Conservation (phyloP, 1,284 basidiomycete species). For the Trametes hirsuta region DNA sequence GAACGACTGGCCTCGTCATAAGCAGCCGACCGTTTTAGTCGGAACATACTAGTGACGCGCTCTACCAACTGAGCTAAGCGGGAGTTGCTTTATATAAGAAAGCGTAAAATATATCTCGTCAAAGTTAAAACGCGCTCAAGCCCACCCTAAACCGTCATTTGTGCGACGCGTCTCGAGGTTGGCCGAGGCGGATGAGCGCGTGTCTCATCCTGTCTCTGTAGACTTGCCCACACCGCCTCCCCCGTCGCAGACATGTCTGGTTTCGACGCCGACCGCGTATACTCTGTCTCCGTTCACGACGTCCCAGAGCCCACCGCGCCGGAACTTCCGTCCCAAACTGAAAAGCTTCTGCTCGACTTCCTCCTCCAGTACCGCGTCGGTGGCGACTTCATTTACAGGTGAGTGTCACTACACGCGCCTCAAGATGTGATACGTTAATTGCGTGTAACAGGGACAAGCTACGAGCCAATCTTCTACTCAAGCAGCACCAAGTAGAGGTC, state of each 20-base stretch:
- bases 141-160: slow-evolving; percentile 36
- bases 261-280: slow-evolving; percentile 81
- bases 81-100: slow-evolving; percentile 16
- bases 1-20: slow-evolving; percentile 57
- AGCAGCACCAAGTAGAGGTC: slow-evolving; percentile 91
- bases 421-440: not conserved
- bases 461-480: slow-evolving; percentile 87
- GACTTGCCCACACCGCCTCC: not conserved
- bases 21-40: not conserved
- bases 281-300: slow-evolving; percentile 75
- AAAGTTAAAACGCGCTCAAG: slow-evolving; percentile 29
- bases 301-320: slow-evolving; percentile 50
- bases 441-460: slow-evolving; percentile 75
- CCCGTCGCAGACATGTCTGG: slow-evolving; percentile 49
- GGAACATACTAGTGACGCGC: slow-evolving; percentile 50
- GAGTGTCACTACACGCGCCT: slow-evolving; percentile 15
- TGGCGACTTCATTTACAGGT: slow-evolving; percentile 90
- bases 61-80: slow-evolving; percentile 62
- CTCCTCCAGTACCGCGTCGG: slow-evolving; percentile 86
- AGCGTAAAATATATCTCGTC: not conserved
- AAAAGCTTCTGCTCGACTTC: slow-evolving; percentile 84
- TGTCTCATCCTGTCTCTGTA: slow-evolving; percentile 4
- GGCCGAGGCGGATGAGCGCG: not conserved
- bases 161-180: slow-evolving; percentile 7
- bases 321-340: slow-evolving; percentile 78